Conservation (phyloP, 2,329 filamentous ascomycete genomes). For the Fusarium sp. region DNA sequence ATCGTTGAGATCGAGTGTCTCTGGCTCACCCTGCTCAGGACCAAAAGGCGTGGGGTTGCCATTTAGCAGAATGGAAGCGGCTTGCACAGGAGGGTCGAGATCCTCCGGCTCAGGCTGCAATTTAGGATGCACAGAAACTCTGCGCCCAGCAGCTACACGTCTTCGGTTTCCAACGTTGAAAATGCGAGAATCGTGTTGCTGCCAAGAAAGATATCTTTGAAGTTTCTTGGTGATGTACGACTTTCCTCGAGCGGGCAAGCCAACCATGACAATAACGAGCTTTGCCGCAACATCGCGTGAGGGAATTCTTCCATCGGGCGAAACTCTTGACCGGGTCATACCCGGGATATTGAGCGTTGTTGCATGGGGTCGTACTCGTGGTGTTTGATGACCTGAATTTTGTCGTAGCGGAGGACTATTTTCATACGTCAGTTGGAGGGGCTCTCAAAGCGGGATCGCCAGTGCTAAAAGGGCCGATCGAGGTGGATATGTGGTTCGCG, state of each 20-base stretch:
- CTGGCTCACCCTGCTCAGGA: slow-evolving; percentile 55
- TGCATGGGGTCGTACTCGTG: slow-evolving; percentile 82
- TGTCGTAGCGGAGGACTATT: slow-evolving; percentile 75
- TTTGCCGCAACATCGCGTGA: slow-evolving; percentile 95
- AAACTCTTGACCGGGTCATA: slow-evolving; percentile 94
- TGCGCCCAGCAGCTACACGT: slow-evolving; percentile 78
- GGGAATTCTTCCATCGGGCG: slow-evolving; percentile 93
- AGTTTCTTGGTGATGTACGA: slow-evolving; percentile 99
- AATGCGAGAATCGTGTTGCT: slow-evolving; percentile 94
- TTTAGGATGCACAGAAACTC: slow-evolving; percentile 53
- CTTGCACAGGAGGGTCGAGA: slow-evolving; percentile 63
- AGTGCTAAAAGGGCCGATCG: slow-evolving; percentile 43
- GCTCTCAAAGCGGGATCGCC: slow-evolving; percentile 34
- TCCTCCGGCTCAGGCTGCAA: slow-evolving; percentile 54
- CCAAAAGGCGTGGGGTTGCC: slow-evolving; percentile 59
- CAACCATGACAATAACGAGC: slow-evolving; percentile 98
- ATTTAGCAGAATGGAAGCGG: slow-evolving; percentile 71
- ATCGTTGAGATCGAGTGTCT: slow-evolving; percentile 55
- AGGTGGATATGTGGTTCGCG: slow-evolving; percentile 41
- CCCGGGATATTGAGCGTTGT: slow-evolving; percentile 98
- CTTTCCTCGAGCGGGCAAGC: slow-evolving; percentile 93
- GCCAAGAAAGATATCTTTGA: slow-evolving; percentile 94
- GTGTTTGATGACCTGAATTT: slow-evolving; percentile 82
- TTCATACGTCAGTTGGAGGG: slow-evolving; percentile 40
- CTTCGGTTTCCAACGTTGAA: slow-evolving; percentile 97